Percentiles rank a stretch among this genome's conserved stretches.
These are phyloP conservation scores for Cymbopogon flexuosus DNA, from an alignment of 202 grass and related monocot genomes.

Conservation along the genomic window DNA sequence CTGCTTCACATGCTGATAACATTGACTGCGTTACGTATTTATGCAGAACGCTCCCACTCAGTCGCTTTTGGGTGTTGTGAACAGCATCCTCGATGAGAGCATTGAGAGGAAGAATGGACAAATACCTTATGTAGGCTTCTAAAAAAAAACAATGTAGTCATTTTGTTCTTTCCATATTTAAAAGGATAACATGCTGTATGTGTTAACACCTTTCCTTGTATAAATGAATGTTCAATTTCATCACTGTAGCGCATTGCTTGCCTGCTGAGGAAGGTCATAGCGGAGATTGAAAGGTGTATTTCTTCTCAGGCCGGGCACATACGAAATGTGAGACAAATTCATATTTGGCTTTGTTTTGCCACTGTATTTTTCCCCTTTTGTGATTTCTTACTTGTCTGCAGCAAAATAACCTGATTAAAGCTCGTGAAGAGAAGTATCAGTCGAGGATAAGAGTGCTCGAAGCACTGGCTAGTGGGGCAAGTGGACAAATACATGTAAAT, in stretches of 20 bases:
- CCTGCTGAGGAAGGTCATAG: constrained; percentile 77
- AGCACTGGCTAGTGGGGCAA: constrained; percentile 58
- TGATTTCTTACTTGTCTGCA: constrained; percentile 48
- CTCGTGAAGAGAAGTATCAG: constrained; percentile 87
- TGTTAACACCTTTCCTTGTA: constrained; percentile 29
- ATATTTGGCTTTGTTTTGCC: constrained; percentile 2
- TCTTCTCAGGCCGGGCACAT: constrained; percentile 87
- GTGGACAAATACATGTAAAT: constrained; percentile 46
- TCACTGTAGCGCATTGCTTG: constrained; percentile 62
- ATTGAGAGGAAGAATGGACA: constrained; percentile 70
- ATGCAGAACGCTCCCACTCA: constrained; percentile 63
- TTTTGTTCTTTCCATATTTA: constrained; percentile 45
- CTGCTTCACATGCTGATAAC: neutral
- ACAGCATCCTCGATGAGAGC: constrained; percentile 60
- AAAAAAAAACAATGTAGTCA: constrained; percentile 55
- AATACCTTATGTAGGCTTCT: constrained; percentile 64
- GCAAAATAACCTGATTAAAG: constrained; percentile 91
- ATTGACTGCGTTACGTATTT: neutral
- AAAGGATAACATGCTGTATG: neutral
- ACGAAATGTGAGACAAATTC: constrained; percentile 57
- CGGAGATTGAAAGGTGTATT: constrained; percentile 87
- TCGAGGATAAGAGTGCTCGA: constrained; percentile 90
- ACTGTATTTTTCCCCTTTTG: constrained; percentile 25
- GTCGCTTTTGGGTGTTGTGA: constrained; percentile 56
- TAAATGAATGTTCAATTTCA: constrained; percentile 35